Conservation (phyloP, 2,329 filamentous ascomycete genomes). For the Arthrinium puccinioides region DNA sequence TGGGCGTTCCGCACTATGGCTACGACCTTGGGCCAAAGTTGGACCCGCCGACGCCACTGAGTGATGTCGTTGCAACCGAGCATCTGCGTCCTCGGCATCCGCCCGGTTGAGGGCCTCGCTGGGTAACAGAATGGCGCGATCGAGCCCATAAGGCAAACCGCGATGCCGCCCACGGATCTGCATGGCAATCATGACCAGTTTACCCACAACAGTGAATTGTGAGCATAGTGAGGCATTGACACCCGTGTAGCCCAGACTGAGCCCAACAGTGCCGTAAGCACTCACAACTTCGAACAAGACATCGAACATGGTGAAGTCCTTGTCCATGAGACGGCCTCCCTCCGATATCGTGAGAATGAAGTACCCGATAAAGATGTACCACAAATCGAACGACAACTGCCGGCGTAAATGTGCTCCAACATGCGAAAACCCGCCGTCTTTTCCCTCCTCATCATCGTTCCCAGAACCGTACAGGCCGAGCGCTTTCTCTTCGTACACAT, state of each 20-base stretch:
- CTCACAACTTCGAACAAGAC: conserved; percentile 81
- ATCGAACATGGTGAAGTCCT: conserved; percentile 60
- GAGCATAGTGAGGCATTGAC: conserved; percentile 75
- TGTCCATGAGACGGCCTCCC: conserved; percentile 57
- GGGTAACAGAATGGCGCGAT: conserved; percentile 52
- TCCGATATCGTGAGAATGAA: conserved; percentile 92
- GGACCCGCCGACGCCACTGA: conserved; percentile 15
- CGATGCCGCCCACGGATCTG: conserved; percentile 63
- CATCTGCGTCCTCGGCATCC: conserved; percentile 41
- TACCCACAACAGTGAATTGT: conserved; percentile 70
- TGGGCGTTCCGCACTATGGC: conserved; percentile 19
- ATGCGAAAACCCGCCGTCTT: conserved; percentile 65
- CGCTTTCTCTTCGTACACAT: conserved; percentile 91
- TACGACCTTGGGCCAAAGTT: conserved; percentile 16
- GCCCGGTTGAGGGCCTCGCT: conserved; percentile 48
- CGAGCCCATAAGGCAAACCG: conserved; percentile 59
- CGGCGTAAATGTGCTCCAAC: conserved; percentile 85
- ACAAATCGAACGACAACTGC: conserved; percentile 93
- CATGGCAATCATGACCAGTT: conserved; percentile 63
- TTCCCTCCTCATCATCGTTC: conserved; percentile 40
- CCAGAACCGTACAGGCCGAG: conserved; percentile 61
- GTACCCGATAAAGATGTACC: conserved; percentile 91
- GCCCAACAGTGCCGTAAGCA: conserved; percentile 88
- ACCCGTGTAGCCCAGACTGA: conserved; percentile 74
- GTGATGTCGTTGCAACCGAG: conserved; percentile 24